phyloP scores from a whole-genome alignment of 805 yeast genomes.

The Ogataea naganishii region DNA sequence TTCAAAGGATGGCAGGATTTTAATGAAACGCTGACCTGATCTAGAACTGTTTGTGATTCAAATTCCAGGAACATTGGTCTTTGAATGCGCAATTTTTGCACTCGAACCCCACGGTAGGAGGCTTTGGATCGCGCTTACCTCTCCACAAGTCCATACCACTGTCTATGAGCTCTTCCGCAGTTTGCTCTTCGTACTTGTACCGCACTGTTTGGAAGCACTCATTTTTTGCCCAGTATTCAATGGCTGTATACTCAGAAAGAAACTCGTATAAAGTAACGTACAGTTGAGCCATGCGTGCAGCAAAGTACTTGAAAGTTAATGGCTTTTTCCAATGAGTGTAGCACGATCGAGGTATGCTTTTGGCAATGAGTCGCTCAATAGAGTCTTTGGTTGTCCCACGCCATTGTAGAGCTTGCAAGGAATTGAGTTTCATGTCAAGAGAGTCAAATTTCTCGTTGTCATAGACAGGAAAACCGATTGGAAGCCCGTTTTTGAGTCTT shows the following conservation, averaged over 20 bases:
- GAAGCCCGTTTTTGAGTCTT: slow-evolving; percentile 35
- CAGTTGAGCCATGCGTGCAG: slow-evolving; percentile 45
- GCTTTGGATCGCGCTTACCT: slow-evolving; percentile 43
- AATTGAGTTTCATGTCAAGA: slow-evolving; percentile 13
- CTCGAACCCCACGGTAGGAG: slow-evolving; percentile 28
- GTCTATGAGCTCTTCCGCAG: slow-evolving; percentile 21
- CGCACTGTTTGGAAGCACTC: slow-evolving; percentile 31
- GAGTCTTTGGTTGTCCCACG: slow-evolving; percentile 5
- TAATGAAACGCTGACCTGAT: not conserved
- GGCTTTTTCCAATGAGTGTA: slow-evolving; percentile 41
- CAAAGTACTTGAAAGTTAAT: slow-evolving; percentile 47
- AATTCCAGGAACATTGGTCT: slow-evolving; percentile 31
- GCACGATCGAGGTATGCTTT: slow-evolving; percentile 18
- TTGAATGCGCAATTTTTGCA: slow-evolving; percentile 52
- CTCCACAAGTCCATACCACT: slow-evolving; percentile 45
- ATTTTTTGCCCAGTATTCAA: slow-evolving; percentile 44
- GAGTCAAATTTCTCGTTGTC: slow-evolving; percentile 19
- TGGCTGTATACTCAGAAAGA: slow-evolving; percentile 27
- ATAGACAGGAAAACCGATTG: slow-evolving; percentile 31
- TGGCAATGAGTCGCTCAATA: slow-evolving; percentile 7
- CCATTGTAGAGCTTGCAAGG: slow-evolving; percentile 3
- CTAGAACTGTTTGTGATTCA: not conserved
- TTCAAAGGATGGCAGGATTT: not conserved
- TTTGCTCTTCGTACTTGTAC: slow-evolving; percentile 28
- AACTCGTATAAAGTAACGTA: slow-evolving; percentile 26